Base-by-base conservation (phyloP, 352 stramenopile genomes). In the Phytophthora sojae region DNA sequence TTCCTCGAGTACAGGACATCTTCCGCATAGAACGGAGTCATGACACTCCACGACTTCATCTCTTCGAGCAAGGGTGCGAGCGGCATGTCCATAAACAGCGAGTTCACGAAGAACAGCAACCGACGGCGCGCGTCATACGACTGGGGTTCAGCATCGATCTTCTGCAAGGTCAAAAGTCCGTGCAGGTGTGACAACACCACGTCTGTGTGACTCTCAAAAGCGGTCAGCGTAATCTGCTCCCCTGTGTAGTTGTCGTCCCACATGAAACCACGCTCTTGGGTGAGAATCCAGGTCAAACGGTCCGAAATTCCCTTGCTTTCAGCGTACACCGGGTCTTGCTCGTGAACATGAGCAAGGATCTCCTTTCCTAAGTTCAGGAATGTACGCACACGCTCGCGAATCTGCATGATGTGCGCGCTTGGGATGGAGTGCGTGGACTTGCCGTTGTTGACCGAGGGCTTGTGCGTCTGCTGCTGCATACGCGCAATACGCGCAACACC, bases 71-170 rank as follows among this genome's bases (percentile, higher is more conserved):
- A 88, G 14, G 97, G 97, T 12, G 98, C 96, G 61, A 97, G 79
- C 0, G 98, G 98, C 90, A 99, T 99, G 73, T 99, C 97, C 98
- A 99, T 99, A 80, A 99, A 99, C n/a, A 99, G 76, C 61, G 97
- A 99, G 74, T 99, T 99, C 25, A 99, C 96, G 69, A 99, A 99
- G 83, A 99, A 99, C 6, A 98, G 94, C 26, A 99, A 77, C 25
- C 98, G 93, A 21, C 97, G 91, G 29, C 92, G 91, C 0, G 94
- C 98, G 79, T 99, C 98, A 64, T 97, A 97, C 25, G 95, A 99
- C 47, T 96, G 97, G 15, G 97, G 97, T 79, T 99, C 97, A 1
- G 97, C 97, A 72, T 99, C 97, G 59, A 98, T 97, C 44, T 98
- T 98, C 68, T 99, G 96, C 64, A 99, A 89, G 19, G 94, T 98